Conservation (phyloP, 139 green algal genomes). For the Chlamydomonas schloesseri region DNA sequence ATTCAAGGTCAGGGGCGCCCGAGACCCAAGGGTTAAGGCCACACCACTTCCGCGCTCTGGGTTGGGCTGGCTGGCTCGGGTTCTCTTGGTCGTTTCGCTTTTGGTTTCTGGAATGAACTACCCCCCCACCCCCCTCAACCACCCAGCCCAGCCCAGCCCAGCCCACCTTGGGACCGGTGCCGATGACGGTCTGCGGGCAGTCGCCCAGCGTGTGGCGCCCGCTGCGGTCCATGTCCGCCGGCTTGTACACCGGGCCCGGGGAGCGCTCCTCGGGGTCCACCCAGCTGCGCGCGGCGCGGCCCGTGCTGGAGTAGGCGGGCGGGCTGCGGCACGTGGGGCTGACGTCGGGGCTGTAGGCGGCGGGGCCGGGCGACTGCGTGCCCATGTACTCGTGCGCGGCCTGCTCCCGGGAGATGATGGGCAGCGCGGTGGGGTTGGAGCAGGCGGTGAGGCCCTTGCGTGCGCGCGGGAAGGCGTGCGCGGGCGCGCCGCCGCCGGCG, state of each 20-base stretch:
- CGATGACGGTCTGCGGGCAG: conserved; percentile 35
- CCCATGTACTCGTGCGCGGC: conserved; percentile 38
- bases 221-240: conserved; percentile 10
- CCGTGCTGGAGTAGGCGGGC: conserved; percentile 10
- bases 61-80: no score
- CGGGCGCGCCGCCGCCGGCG: not conserved
- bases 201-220: conserved; percentile 35
- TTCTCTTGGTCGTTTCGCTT: no score
- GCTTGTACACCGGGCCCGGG: conserved; percentile 41
- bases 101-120: no score
- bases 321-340: not conserved
- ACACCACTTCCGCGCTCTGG: no score
- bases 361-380: conserved; percentile 23
- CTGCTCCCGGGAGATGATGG: conserved; percentile 44
- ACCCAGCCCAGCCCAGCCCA: no score
- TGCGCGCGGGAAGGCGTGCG: conserved; percentile 17
- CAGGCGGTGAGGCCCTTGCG: not conserved
- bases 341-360: conserved; percentile 35
- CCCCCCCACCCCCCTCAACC: not conserved
- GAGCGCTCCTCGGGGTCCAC: conserved; percentile 36
- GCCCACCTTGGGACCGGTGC: conserved; percentile 40
- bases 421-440: not conserved
- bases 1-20: no score
- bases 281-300: conserved; percentile 1
- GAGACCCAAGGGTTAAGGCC: no score